phyloP scores from a whole-genome alignment of 2,329 filamentous ascomycete genomes.

The Thelonectria olida region DNA sequence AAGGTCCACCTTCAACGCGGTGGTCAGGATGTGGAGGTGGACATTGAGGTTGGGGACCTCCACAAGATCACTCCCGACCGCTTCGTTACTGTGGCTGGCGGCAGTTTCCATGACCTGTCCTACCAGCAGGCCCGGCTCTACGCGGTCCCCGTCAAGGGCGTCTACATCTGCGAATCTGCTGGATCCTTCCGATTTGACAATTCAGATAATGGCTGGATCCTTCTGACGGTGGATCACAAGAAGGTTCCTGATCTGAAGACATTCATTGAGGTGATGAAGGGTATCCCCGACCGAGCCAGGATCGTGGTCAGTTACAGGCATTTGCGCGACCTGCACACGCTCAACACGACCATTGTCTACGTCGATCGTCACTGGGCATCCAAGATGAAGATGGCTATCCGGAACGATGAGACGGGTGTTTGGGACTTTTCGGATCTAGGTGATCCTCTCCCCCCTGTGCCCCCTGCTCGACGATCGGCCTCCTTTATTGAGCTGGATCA shows the following conservation, averaged over 20 bases:
- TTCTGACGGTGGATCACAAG: conserved; percentile 92
- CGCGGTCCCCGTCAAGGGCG: conserved; percentile 89
- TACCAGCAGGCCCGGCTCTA: conserved; percentile 98
- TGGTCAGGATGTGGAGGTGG: conserved; percentile 85
- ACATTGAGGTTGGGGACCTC: conserved; percentile 86
- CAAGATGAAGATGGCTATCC: conserved; percentile 91
- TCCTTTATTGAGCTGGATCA: conserved; percentile 94
- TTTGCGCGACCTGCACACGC: conserved; percentile 90
- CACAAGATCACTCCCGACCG: conserved; percentile 95
- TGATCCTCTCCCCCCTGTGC: conserved; percentile 78
- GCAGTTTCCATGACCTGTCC: conserved; percentile 93
- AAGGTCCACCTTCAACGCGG: conserved; percentile 87
- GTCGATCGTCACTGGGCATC: conserved; percentile 95
- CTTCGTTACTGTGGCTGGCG: conserved; percentile 93
- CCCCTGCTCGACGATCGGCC: conserved; percentile 78
- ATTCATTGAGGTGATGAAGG: conserved; percentile 91
- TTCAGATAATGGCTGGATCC: conserved; percentile 90
- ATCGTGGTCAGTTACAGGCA: conserved; percentile 97
- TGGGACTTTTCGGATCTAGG: conserved; percentile 95
- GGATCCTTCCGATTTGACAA: conserved; percentile 96
- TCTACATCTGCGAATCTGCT: conserved; percentile 93
- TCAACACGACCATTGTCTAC: conserved; percentile 91
- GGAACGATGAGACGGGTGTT: conserved; percentile 88
- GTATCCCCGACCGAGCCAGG: conserved; percentile 81
- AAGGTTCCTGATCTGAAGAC: conserved; percentile 87